Conservation (phyloP, 768 basidiomycete species). For the Daedalea quercina region DNA sequence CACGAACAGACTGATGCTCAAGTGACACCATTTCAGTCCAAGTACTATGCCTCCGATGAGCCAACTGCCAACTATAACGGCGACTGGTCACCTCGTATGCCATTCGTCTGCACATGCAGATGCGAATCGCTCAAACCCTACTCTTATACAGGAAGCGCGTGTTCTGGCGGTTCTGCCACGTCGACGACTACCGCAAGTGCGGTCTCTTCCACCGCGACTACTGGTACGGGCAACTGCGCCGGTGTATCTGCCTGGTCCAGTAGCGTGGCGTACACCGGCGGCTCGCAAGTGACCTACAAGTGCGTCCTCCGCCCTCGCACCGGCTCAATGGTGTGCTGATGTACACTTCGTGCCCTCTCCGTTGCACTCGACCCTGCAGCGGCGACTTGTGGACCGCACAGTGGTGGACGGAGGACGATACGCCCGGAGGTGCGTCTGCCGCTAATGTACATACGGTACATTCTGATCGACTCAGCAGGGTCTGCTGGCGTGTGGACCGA, state of each 20-base stretch:
- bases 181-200: constrained; percentile 13
- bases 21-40: constrained; percentile 37
- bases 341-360: not conserved
- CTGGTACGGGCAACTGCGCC: constrained; percentile 33
- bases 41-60: constrained; percentile 46
- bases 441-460: not conserved
- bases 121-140: not conserved
- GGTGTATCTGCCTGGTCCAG: constrained; percentile 48
- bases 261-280: constrained; percentile 41
- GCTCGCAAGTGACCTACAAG: constrained; percentile 45
- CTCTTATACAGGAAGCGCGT: constrained; percentile 43
- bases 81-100: constrained; percentile 63
- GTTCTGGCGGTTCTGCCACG: constrained; percentile 27
- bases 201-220: constrained; percentile 9
- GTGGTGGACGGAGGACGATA: constrained; percentile 57
- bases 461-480: constrained; percentile 25
- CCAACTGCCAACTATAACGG: constrained; percentile 42
- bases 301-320: constrained; percentile 24
- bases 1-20: not conserved
- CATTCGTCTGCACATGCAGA: not conserved
- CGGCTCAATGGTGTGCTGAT: constrained; percentile 12
- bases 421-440: constrained; percentile 32
- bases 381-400: constrained; percentile 43
- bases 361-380: constrained; percentile 32
- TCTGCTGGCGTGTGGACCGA: constrained; percentile 49